Conservation (phyloP, 2,329 filamentous ascomycete genomes). For the Exserohilum turcica region DNA sequence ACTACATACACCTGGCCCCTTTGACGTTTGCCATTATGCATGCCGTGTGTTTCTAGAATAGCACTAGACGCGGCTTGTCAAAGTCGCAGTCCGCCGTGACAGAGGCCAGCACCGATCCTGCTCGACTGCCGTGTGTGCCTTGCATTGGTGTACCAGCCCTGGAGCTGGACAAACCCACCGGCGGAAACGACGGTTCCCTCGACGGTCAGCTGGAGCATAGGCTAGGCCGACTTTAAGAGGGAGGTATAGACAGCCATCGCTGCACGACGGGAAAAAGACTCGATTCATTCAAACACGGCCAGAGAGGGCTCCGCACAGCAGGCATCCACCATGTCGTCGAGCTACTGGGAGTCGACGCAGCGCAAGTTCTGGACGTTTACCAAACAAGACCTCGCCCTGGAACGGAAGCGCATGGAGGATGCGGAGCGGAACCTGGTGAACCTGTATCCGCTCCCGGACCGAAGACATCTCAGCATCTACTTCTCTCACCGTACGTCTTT, state of each 20-base stretch:
- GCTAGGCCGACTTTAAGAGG: not conserved
- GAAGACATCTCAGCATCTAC: slow-evolving; percentile 84
- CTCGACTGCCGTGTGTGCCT: not conserved
- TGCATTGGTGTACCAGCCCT: not conserved
- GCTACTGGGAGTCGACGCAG: slow-evolving; percentile 96
- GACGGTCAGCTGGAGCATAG: not conserved
- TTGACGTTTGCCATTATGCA: not conserved
- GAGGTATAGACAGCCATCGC: not conserved
- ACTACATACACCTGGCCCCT: not conserved
- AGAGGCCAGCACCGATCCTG: not conserved
- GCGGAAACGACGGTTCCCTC: not conserved
- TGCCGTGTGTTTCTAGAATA: not conserved
- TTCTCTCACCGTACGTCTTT: slow-evolving; percentile 78
- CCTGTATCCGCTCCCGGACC: slow-evolving; percentile 81
- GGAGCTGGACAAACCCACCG: not conserved
- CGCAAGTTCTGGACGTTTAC: slow-evolving; percentile 89
- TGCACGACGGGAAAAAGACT: not conserved
- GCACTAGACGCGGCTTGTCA: not conserved
- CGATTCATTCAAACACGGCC: not conserved
- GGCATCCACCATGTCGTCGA: slow-evolving; percentile 74
- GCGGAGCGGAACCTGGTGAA: slow-evolving; percentile 74
- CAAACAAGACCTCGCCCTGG: slow-evolving; percentile 75
- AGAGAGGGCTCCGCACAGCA: not conserved
- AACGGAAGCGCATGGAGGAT: slow-evolving; percentile 77
- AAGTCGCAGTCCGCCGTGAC: not conserved